Evolutionary conservation across 73 alveolate genomes (phyloP), one percentile per base, ranked within the genome.

Genomic region (Paramecium sonneborni): DNA sequence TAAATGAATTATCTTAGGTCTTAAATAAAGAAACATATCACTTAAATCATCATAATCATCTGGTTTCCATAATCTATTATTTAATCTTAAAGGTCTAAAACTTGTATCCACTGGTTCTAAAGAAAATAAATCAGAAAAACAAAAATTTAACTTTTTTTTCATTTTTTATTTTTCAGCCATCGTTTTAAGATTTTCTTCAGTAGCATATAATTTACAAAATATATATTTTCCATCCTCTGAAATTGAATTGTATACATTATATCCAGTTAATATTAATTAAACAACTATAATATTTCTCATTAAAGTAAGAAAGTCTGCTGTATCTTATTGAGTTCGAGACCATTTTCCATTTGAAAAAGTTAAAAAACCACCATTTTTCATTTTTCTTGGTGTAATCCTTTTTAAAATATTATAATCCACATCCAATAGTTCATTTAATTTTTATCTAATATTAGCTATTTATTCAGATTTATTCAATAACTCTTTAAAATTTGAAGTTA

Each of bases 1-100:
- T 34, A 74, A 37, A 5, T 74, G 8, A 0, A 74, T 38, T 7
- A 74, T 74, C 39, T 30, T 74, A 0, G 87, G 87, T 38, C 87
- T 74, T 20, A 74, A 74, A 35, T 74, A 74, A 0, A 10, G 37
- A 35, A 74, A 74, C 87, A 74, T 74, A 32, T 21, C 35, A 11
- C 48, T 74, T 18, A 43, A 11, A 21, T 74, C 58, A 21, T 74
- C 46, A 35, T 35, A 74, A 74, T 74, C 87, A 35, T 74, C 56
- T 35, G 87, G 87, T 11, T 74, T 74, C 87, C 87, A 74, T 32
- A 74, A n/a, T 35, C 87, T 32, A 74, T 74, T 74, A 15, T 74
- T 74, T 18, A 74, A 38, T 43, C 87, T 74, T 35, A 74, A 18
- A 21, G 87, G 87, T 20, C 87, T 35, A 74, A 32, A 74, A 15